phyloP scores from a whole-genome alignment of 352 stramenopile species.

The Phytopythium helicoides region DNA sequence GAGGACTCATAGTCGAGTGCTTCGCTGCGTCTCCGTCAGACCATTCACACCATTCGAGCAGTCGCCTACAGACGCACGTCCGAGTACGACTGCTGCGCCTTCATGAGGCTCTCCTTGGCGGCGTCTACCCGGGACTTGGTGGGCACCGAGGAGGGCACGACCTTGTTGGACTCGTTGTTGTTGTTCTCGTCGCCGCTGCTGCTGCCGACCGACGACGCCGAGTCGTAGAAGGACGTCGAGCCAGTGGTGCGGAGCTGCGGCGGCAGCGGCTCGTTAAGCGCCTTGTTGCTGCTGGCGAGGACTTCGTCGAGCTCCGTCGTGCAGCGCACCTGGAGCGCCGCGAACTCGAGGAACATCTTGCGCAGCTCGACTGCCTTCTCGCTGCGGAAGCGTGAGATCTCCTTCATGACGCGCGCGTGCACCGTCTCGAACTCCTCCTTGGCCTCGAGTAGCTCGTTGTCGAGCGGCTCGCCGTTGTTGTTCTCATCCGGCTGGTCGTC shows the following conservation, averaged over 20 bases:
- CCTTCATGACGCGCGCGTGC: constrained; percentile 70
- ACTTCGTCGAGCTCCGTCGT: constrained; percentile 51
- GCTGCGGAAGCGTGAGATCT: constrained; percentile 67
- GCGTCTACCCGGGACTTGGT: constrained; percentile 11
- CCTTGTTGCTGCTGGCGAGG: constrained; percentile 34
- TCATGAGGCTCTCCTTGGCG: constrained; percentile 13
- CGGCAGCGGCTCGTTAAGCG: constrained; percentile 45
- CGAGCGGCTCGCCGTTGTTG: constrained; percentile 21
- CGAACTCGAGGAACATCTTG: constrained; percentile 72
- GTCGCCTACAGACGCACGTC: constrained; percentile 50
- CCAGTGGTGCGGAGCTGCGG: constrained; percentile 35
- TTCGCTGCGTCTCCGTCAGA: not conserved
- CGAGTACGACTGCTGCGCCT: constrained; percentile 32
- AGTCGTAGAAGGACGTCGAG: constrained; percentile 38
- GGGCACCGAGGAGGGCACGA: constrained; percentile 12
- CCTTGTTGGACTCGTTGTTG: constrained; percentile 9
- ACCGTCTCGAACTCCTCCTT: constrained; percentile 78
- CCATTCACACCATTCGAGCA: not conserved
- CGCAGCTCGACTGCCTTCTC: constrained; percentile 76
- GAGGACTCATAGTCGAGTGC: too few relatives aligned
- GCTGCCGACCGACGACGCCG: constrained; percentile 34
- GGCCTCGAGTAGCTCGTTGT: constrained; percentile 53
- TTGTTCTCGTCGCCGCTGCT: constrained; percentile 37
- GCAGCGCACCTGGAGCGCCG: constrained; percentile 47
- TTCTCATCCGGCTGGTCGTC: constrained; percentile 27